Base-by-base conservation (phyloP, 805 yeast genomes). In the Myxozyma geophila region DNA sequence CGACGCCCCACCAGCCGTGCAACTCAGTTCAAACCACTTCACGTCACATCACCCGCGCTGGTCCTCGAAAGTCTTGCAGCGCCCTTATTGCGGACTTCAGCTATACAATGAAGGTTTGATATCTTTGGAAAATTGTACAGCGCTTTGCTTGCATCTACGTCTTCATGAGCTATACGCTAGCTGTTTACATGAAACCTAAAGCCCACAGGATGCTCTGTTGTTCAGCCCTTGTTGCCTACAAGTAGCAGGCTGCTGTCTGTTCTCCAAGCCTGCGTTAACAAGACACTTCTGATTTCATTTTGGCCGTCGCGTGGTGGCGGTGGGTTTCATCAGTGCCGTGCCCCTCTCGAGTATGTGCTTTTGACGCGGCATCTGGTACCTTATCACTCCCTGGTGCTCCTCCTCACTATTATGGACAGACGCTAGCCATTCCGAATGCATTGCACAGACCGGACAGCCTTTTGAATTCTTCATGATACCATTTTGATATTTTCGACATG, bases 1-100 rank as follows among this genome's bases (percentile, higher is more conserved):
- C 53, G 60, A 35, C 50, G 41, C 59, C 46, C 35, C 53, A 47
- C 47, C 54, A 35, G 37, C 17, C 55, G 12, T 33, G 19, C 13
- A 49, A 28, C 35, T 19, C 35, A 17, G 44, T 37, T 37, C 43
- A 21, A 10, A 10, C 54, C 19, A 1, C 35, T 19, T 2, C 33
- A 51, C 40, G 44, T 51, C 36, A 23, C 50, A 21, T 33, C 50
- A 19, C n/a, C 33, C 36, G 35, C 36, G 33, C 44, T 17, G 41
- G 13, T 28, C 44, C 39, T 10, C n/a, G 7, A n/a, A n/a, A 9
- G 51, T 8, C 10, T 7, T 21, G 35, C 7, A 23, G 36, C 3
- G n/a, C 19, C 35, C 28, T 28, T 28, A 5, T 3, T 28, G 28
- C 28, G 28, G 28, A 5, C 28, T 28, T 28, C 28, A 28, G 28